Base-by-base conservation (phyloP, 1,139 yeast species). In the Wickerhamomyces sp. region DNA sequence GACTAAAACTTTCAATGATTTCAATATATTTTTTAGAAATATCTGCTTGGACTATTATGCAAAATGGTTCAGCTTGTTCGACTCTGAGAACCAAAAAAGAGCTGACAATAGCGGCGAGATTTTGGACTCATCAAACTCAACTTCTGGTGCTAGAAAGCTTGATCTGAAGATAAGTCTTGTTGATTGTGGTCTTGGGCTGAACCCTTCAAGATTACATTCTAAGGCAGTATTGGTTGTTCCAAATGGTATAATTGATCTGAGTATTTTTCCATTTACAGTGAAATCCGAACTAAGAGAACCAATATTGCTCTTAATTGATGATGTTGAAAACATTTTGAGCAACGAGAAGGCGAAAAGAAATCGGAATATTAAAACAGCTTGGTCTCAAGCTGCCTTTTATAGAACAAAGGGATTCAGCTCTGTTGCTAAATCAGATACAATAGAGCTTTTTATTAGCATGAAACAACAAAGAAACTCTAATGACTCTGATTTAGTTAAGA, bases 271-370 rank as follows among this genome's bases (percentile, higher is more conserved):
- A 35, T 71, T 58, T 32, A 53, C 63, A 12, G 63, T 63, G 5
- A 76, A 69, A 43, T 60, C 74, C 7, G 72, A 79, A 0, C 53
- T 78, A 5, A 63, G 78, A 39, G 67, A 70, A 5, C 51, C 74
- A 1, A 57, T 69, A 0, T 40, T 80, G 3, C 56, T 76, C n/a
- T 56, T 83, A 28, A 74, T 79, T 38, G 94, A 83, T 61, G 87
- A 82, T 54, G 41, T 54, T 3, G 46, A 54, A 0, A 70, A 72
- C 38, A 53, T 67, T 5, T 48, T 58, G 22, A 35, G 41, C 14
- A 53, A 48, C 31, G 46, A 49, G 8, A 55, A 52, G 24, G 52
- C 56, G 1, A 48, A 45, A 32, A 41, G 31, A 16, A 43, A 44
- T 35, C 41, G 51, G 31, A 41, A 42, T 13, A 25, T 42, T 13